Evolutionary conservation across 495 filamentous ascomycete species (phyloP).

Genomic region (Hypoxylon trugodes): DNA sequence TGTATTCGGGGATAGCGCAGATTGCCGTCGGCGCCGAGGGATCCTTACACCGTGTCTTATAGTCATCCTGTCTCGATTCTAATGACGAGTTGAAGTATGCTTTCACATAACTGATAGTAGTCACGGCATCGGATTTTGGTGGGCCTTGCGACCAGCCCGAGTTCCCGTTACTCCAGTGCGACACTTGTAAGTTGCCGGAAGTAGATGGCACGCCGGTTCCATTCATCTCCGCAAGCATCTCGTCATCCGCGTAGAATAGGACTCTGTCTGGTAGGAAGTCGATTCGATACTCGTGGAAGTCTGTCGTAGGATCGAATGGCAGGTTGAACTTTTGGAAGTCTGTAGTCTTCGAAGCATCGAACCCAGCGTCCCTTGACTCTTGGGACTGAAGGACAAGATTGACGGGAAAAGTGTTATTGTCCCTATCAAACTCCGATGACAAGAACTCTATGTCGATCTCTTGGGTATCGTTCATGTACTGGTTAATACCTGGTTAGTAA

Average conservation of each 20-base stretch:
- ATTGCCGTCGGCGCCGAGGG: constrained; percentile 50
- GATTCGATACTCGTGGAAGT: constrained; percentile 79
- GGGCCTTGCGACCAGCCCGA: constrained; percentile 72
- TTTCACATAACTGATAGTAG: constrained; percentile 72
- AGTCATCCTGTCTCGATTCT: constrained; percentile 54
- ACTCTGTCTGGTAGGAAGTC: constrained; percentile 71
- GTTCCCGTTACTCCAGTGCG: constrained; percentile 83
- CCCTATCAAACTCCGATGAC: constrained; percentile 62
- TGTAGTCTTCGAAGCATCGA: constrained; percentile 63
- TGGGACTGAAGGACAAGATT: constrained; percentile 77
- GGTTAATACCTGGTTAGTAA: constrained; percentile 11
- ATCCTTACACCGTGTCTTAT: constrained; percentile 57
- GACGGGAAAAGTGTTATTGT: constrained; percentile 60
- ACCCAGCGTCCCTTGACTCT: constrained; percentile 60
- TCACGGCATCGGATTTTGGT: constrained; percentile 64
- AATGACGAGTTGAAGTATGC: constrained; percentile 79
- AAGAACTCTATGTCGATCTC: constrained; percentile 84
- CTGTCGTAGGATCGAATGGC: constrained; percentile 66
- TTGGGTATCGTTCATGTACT: constrained; percentile 80
- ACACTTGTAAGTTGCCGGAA: constrained; percentile 71
- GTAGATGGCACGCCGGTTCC: constrained; percentile 61
- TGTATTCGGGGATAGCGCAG: constrained; percentile 67
- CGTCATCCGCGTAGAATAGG: constrained; percentile 70
- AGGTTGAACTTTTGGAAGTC: constrained; percentile 64
- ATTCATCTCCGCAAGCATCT: constrained; percentile 62